phyloP scores from a whole-genome alignment of 2,329 filamentous ascomycete species.

The Penicillium sp. region DNA sequence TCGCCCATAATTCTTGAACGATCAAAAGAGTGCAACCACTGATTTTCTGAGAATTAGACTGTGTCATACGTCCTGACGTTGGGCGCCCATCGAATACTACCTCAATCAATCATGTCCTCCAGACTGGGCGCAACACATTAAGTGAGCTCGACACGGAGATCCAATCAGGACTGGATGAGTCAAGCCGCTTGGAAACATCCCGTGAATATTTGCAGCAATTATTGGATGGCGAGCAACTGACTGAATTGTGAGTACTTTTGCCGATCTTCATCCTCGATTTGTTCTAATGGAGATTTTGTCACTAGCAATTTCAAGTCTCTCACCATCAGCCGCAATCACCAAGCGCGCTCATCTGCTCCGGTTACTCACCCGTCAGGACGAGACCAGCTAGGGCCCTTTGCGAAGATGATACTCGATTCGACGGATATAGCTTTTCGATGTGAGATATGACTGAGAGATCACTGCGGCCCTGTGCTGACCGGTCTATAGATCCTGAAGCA shows the following conservation, averaged over 20 bases:
- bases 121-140: slow-evolving; percentile 49
- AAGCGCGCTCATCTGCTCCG: slow-evolving; percentile 13
- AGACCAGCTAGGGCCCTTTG: slow-evolving; percentile 47
- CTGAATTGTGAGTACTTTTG: slow-evolving; percentile 38
- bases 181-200: slow-evolving; percentile 63
- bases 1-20: slow-evolving; percentile 3
- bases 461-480: slow-evolving; percentile 13
- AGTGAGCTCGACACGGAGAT: slow-evolving; percentile 68
- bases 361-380: slow-evolving; percentile 23
- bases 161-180: slow-evolving; percentile 49
- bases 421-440: slow-evolving; percentile 43
- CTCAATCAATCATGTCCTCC: slow-evolving; percentile 46
- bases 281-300: slow-evolving; percentile 7
- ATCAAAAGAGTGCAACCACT: slow-evolving; percentile 15
- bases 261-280: slow-evolving; percentile 10
- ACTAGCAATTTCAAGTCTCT: slow-evolving; percentile 41
- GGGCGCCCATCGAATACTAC: slow-evolving; percentile 38
- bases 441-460: slow-evolving; percentile 22
- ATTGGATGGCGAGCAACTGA: slow-evolving; percentile 60
- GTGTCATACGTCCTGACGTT: slow-evolving; percentile 40
- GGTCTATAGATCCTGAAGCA: slow-evolving; percentile 31
- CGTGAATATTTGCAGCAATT: slow-evolving; percentile 70
- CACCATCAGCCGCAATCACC: slow-evolving; percentile 19
- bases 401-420: slow-evolving; percentile 49
- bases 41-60: slow-evolving; percentile 29